Percentiles rank a stretch among this genome's conserved stretches.
Evolutionary conservation across 768 basidiomycete genomes (phyloP).

Genomic region (Agaricus sinodeliciosus): DNA sequence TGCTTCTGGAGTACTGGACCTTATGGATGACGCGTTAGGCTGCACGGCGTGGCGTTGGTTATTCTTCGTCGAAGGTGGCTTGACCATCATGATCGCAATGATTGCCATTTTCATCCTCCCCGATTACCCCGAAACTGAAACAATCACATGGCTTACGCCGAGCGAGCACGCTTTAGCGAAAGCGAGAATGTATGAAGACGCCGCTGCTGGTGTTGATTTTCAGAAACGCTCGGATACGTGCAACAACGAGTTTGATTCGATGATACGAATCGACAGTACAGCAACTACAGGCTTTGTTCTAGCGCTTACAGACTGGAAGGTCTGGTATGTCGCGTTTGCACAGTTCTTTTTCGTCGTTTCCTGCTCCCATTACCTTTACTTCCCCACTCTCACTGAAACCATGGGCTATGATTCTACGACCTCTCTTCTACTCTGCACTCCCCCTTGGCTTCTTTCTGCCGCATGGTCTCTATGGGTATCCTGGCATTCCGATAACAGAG

Average conservation of each 20-base stretch:
- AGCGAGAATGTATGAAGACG: slow-evolving; percentile 57
- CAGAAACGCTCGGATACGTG: no score
- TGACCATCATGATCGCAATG: slow-evolving; percentile 44
- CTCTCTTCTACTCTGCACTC: slow-evolving; percentile 49
- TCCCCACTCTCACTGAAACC: slow-evolving; percentile 64
- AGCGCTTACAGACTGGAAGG: slow-evolving; percentile 65
- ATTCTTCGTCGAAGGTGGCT: slow-evolving; percentile 60
- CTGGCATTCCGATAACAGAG: slow-evolving; percentile 64
- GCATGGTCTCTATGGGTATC: slow-evolving; percentile 46
- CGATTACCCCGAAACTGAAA: slow-evolving; percentile 57
- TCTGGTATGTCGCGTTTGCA: slow-evolving; percentile 50
- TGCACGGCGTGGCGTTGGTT: slow-evolving; percentile 76
- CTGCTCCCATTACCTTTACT: slow-evolving; percentile 66
- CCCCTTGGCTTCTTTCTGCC: slow-evolving; percentile 62
- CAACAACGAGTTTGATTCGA: neutral
- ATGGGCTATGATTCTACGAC: slow-evolving; percentile 59
- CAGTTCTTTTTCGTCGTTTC: slow-evolving; percentile 41
- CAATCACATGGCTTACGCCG: slow-evolving; percentile 47
- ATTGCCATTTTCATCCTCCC: slow-evolving; percentile 61
- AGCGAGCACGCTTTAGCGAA: slow-evolving; percentile 53
- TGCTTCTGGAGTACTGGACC: slow-evolving; percentile 66
- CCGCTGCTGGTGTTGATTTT: neutral
- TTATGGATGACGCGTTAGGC: slow-evolving; percentile 65
- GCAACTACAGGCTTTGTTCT: slow-evolving; percentile 37
- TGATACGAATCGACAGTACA: slow-evolving; percentile 7